Conservation (phyloP, 2,329 filamentous ascomycete genomes). For the Phialophora chinensis region DNA sequence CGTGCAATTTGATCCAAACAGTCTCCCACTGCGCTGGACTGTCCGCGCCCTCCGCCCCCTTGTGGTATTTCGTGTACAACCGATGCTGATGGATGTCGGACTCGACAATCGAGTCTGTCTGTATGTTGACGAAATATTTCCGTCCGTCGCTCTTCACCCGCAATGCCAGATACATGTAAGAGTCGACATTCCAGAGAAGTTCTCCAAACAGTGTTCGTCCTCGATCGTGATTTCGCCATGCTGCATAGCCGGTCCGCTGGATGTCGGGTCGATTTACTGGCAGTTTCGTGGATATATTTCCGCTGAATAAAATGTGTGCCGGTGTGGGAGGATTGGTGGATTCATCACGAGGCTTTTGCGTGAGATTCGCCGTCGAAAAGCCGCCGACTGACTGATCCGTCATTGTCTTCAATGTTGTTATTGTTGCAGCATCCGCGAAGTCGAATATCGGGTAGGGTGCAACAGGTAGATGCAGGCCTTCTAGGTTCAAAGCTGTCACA, state of each 20-base stretch:
- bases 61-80: slow-evolving; percentile 63
- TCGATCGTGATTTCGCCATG: slow-evolving; percentile 82
- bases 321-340: slow-evolving; percentile 48
- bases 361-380: slow-evolving; percentile 75
- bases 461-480: slow-evolving; percentile 34
- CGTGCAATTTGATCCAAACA: slow-evolving; percentile 84
- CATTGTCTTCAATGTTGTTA: slow-evolving; percentile 72
- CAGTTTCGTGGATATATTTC: slow-evolving; percentile 83
- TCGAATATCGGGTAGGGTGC: slow-evolving; percentile 39
- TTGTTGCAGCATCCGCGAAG: slow-evolving; percentile 46
- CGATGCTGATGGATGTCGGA: slow-evolving; percentile 97
- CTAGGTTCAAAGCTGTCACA: slow-evolving; percentile 39
- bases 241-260: slow-evolving; percentile 83
- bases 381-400: slow-evolving; percentile 86
- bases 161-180: slow-evolving; percentile 84
- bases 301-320: slow-evolving; percentile 81
- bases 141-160: slow-evolving; percentile 89
- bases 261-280: slow-evolving; percentile 76
- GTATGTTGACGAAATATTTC: slow-evolving; percentile 92
- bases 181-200: slow-evolving; percentile 85
- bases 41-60: slow-evolving; percentile 34
- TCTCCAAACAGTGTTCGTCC: slow-evolving; percentile 82
- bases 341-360: slow-evolving; percentile 63
- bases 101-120: slow-evolving; percentile 90
- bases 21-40: slow-evolving; percentile 92